A percentile compares a stretch with the other conserved stretches of the same genome.
phyloP scores from a whole-genome alignment of 352 stramenopile genomes.

The Achlya hypogyna region DNA sequence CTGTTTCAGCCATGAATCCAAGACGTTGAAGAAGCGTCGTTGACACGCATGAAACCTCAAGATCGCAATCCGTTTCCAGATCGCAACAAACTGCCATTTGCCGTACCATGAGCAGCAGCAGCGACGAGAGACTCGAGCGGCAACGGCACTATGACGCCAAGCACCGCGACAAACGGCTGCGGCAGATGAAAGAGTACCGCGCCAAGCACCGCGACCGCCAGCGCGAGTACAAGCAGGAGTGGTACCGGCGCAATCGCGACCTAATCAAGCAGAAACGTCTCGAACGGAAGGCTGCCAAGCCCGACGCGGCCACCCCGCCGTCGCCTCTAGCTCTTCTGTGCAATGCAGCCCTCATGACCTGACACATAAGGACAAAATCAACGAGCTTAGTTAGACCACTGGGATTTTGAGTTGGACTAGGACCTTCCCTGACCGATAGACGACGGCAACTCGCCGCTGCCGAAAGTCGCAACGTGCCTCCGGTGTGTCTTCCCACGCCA shows the following conservation, averaged over 20 bases:
- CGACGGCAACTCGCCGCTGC: too few species aligned
- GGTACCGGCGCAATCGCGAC: constrained; percentile 9
- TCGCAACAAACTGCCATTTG: neutral
- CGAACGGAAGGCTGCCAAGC: neutral
- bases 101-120: constrained; percentile 4
- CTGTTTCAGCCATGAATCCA: too few species aligned
- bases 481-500: too few species aligned
- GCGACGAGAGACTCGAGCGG: neutral
- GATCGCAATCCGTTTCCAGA: neutral
- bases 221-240: constrained; percentile 10
- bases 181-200: constrained; percentile 13
- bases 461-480: too few species aligned
- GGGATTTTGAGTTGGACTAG: neutral
- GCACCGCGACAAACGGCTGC: neutral
- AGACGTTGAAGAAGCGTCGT: neutral
- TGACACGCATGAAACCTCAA: neutral
- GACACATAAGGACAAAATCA: too few species aligned
- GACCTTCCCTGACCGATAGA: too few species aligned
- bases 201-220: constrained; percentile 2
- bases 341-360: neutral
- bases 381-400: neutral
- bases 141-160: constrained; percentile 3
- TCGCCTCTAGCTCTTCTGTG: neutral
- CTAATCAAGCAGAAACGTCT: neutral
- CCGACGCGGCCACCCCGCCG: neutral